These are phyloP conservation scores for Nothophaeocryptopus gaeumannii DNA, from an alignment of 2,329 filamentous ascomycete species.

Conservation along the genomic window DNA sequence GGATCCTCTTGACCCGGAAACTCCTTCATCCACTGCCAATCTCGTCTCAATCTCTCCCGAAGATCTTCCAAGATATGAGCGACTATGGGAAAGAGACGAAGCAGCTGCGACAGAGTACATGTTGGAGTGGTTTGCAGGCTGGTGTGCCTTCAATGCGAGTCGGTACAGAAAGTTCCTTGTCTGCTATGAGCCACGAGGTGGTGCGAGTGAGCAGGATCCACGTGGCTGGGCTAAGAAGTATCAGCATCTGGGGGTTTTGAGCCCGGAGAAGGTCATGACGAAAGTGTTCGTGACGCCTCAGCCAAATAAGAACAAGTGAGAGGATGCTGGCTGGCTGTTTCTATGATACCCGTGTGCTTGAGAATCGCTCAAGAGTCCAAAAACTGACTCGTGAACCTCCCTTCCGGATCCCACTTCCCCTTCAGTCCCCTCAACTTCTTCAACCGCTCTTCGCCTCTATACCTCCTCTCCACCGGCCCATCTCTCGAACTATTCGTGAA, in stretches of 20 bases:
- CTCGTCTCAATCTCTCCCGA: conserved; percentile 27
- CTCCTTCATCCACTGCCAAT: conserved; percentile 18
- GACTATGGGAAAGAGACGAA: conserved; percentile 26
- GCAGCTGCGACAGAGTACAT: conserved; percentile 28
- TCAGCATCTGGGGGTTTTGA: conserved; percentile 27
- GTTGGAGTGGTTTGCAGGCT: conserved; percentile 36
- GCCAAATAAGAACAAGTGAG: too few relatives aligned
- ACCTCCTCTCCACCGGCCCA: background rate
- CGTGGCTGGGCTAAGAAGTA: conserved; percentile 28
- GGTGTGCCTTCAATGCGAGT: conserved; percentile 21
- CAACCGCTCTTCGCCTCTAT: background rate
- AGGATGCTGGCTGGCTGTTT: too few relatives aligned
- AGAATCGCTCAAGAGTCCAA: background rate
- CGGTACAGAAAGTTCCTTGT: conserved; percentile 32
- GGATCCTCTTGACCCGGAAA: conserved; percentile 15
- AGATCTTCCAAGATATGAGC: conserved; percentile 24
- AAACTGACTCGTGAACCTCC: background rate
- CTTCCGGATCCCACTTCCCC: background rate
- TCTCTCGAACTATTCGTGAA: background rate
- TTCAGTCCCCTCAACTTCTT: background rate
- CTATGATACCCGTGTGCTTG: too few relatives aligned
- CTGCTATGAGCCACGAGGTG: conserved; percentile 24
- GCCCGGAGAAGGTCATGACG: conserved; percentile 11
- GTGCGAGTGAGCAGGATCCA: conserved; percentile 18
- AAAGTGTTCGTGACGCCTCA: too few relatives aligned